These are phyloP conservation scores for Sarcodon aspratus DNA, from an alignment of 768 basidiomycete genomes.

Conservation along the genomic window DNA sequence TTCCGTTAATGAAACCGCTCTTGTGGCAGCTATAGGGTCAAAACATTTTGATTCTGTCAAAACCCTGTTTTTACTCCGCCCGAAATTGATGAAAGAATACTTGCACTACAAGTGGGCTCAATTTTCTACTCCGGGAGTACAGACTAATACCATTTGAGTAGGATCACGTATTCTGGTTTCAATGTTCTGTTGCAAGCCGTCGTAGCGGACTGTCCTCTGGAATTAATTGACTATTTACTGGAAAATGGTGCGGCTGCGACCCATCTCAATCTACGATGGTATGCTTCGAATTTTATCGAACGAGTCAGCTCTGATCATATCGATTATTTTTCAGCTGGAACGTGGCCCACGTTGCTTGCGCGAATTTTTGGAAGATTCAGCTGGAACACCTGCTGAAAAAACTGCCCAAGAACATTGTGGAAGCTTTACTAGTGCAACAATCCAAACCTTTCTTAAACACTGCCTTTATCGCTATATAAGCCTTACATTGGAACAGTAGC, in stretches of 20 bases:
- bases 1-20: constrained; percentile 38
- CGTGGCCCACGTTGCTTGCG: constrained; percentile 38
- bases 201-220: constrained; percentile 12
- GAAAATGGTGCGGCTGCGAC: constrained; percentile 31
- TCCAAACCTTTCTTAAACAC: constrained; percentile 36
- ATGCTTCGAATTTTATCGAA: constrained; percentile 7
- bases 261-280: constrained; percentile 35
- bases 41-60: constrained; percentile 29
- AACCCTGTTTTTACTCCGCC: constrained; percentile 28
- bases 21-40: constrained; percentile 31
- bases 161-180: constrained; percentile 14
- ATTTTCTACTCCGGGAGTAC: background rate
- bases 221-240: constrained; percentile 39
- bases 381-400: constrained; percentile 34
- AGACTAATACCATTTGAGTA: background rate
- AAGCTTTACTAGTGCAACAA: constrained; percentile 31
- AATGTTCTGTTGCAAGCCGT: constrained; percentile 36
- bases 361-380: constrained; percentile 14
- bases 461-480: too few species aligned
- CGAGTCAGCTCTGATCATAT: background rate
- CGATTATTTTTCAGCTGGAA: constrained; percentile 33
- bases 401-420: constrained; percentile 36
- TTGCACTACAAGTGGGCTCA: constrained; percentile 31
- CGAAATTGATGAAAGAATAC: constrained; percentile 27
- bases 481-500: too few species aligned